Evolutionary conservation across 805 yeast species (phyloP).

Genomic region (Dipodascus albidus): DNA sequence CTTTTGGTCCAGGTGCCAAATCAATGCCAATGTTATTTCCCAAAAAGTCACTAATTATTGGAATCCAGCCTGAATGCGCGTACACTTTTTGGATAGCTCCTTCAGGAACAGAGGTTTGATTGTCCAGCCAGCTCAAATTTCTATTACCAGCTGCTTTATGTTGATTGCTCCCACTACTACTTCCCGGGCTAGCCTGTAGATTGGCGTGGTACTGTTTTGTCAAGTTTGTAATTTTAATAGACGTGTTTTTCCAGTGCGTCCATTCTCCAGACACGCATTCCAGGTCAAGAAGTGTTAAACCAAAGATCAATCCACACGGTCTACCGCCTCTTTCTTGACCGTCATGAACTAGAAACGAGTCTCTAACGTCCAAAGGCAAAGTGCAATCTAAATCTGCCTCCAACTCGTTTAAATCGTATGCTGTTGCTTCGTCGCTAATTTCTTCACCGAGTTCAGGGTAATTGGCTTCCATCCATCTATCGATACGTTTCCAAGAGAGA

Average conservation of each 20-base stretch:
- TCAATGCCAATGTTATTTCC: conserved; percentile 95
- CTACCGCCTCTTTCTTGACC: conserved; percentile 79
- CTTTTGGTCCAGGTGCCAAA: conserved; percentile 67
- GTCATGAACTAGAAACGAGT: conserved; percentile 72
- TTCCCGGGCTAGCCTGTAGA: neutral
- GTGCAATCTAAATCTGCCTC: conserved; percentile 65
- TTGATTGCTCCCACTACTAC: conserved; percentile 4
- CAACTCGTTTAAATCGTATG: conserved; percentile 66
- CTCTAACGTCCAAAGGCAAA: conserved; percentile 74
- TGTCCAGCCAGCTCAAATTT: conserved; percentile 26
- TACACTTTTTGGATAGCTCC: conserved; percentile 61
- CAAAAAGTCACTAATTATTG: conserved; percentile 72
- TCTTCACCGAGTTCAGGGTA: conserved; percentile 76
- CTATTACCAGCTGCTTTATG: conserved; percentile 5
- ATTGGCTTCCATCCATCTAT: conserved; percentile 67
- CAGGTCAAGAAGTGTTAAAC: conserved; percentile 65
- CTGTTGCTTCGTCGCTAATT: conserved; percentile 67
- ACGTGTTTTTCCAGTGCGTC: conserved; percentile 60
- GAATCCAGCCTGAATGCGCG: conserved; percentile 90
- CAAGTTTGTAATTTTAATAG: conserved; percentile 16
- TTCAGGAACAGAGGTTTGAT: conserved; percentile 67
- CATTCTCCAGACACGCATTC: conserved; percentile 76
- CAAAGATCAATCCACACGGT: conserved; percentile 68
- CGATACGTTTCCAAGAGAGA: conserved; percentile 81
- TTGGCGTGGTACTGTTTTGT: neutral